phyloP scores from a whole-genome alignment of 2,329 filamentous ascomycete species.

The Pseudogymnoascus sp. region DNA sequence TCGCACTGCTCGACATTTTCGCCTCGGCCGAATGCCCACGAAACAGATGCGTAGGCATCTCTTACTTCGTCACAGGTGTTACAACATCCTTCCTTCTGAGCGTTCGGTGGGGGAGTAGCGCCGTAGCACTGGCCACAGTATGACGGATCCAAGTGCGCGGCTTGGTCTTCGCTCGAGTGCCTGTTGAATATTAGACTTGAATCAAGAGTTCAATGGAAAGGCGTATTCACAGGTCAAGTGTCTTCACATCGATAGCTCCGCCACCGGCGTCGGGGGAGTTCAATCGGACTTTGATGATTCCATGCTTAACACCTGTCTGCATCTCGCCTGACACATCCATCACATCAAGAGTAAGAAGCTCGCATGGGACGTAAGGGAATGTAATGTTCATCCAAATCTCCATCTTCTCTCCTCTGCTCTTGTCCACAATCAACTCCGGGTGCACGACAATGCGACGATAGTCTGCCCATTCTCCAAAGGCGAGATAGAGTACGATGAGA shows the following conservation, averaged over 20 bases:
- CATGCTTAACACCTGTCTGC: constrained; percentile 88
- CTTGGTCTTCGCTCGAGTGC: constrained; percentile 58
- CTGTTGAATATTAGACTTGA: constrained; percentile 31
- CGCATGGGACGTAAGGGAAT: constrained; percentile 88
- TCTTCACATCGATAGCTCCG: constrained; percentile 60
- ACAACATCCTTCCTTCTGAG: constrained; percentile 79
- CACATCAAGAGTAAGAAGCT: constrained; percentile 90
- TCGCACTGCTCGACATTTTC: constrained; percentile 92
- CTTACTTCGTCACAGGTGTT: constrained; percentile 95
- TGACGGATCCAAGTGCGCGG: constrained; percentile 73
- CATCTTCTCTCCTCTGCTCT: constrained; percentile 96
- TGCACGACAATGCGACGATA: constrained; percentile 80
- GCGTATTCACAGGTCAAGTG: constrained; percentile 54
- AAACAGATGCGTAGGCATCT: constrained; percentile 81
- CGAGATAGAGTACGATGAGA: constrained; percentile 77
- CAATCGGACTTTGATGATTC: constrained; percentile 83
- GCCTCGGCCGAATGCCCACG: constrained; percentile 90
- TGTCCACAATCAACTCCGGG: constrained; percentile 92
- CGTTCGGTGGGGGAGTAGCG: constrained; percentile 62
- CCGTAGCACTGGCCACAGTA: constrained; percentile 96
- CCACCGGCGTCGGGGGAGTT: constrained; percentile 65
- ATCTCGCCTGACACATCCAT: constrained; percentile 99
- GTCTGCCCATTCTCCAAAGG: constrained; percentile 93
- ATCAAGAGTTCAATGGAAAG: constrained; percentile 14
- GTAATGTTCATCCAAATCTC: constrained; percentile 97